Base-by-base conservation (phyloP, 176 grass and related monocot genomes). In the Tuctoria greenei region DNA sequence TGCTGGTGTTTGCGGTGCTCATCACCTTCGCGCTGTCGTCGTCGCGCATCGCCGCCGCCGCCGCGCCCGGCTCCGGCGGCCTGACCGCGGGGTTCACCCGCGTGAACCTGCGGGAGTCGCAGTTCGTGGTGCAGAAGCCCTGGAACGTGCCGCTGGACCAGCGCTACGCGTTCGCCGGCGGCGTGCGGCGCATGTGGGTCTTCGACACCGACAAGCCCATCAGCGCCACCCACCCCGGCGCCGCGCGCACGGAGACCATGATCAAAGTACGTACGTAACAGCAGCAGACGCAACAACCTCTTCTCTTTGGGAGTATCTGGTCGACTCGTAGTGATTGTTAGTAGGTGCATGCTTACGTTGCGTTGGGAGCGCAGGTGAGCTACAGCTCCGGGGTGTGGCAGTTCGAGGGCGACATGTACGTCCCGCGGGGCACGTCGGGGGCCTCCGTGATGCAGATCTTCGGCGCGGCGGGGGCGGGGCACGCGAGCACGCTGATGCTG, bases 371-470 rank as follows among this genome's bases (percentile, higher is more conserved):
- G 9, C 43, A 73, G 15, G 70, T 8, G 7, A 54, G 7, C 50
- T 54, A 54, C 50, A 20, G 18, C 18, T n/a, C 50, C 4, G 84
- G 79, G 0, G 69, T 90, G n/a, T 90, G 79, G 88, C 84, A 90
- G 54, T 90, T 90, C 61, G 69, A 80, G 73, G 83, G 84, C 0
- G 66, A 90, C 4, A 64, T 35, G 21, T 90, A 71, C 55, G 71
- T 83, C 3, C 88, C 84, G 7, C 14, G 35, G 1, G 75, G 84
- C 31, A 86, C 88, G 0, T 36, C 79, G 1, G 79, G 83, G 5
- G 79, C 39, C 8, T 80, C 61, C 17, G 79, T 90, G 67, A 86
- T 90, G 79, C 83, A 90, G 64, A 51, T 90, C 31, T 75, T 79
- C 12, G 66, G 66, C 5, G 80, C 74, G 2, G 59, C 67, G 56